Evolutionary conservation across 371 early-diverging fungal species (phyloP), one percentile per base, ranked within the genome.

Genomic region (Lichtheimia corymbifera): DNA sequence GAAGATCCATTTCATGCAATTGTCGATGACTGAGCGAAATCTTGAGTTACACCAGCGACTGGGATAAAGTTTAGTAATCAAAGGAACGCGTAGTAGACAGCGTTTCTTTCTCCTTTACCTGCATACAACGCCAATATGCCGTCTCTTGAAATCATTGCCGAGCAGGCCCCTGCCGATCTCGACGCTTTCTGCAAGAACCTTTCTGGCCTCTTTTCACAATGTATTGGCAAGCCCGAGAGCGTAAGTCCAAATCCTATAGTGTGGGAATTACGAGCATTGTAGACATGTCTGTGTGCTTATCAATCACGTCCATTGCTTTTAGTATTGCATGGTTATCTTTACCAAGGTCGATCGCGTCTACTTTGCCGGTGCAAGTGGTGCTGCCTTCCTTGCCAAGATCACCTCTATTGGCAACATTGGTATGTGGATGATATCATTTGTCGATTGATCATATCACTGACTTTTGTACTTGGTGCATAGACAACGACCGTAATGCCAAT

Each of bases 241-340:
- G 77, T 80, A 95, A 86, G 94, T 88, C 79, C 90, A 2, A 24
- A 56, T 40, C n/a, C 15, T 53, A 22, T 18, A 40, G 40, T 35
- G 35, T 35, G 35, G 25, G 30, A n/a, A 17, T 42, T 22, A 25
- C 24, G 20, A 40, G 30, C 9, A 20, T 24, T 3, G 47, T 24
- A 13, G 50, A 12, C 1, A 55, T 18, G 20, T 41, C 22, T 41
- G 47, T 24, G 49, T 58, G n/a, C 40, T 43, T 20, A 27, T 7
- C 47, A 5, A 7, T 24, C 41, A 30, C 4, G 11, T 11, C 0
- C 35, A 6, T 51, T 30, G 28, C 18, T 28, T 15, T 13, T 64
- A 77, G 77, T 70, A 61, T 56, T 80, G 80, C 62, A 56, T 77
- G 54, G 77, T 80, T n/a, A 71, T 73, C 7, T 80, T 74, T 49